Conservation (phyloP, 345 rosid genomes). For the Turnera subulata region DNA sequence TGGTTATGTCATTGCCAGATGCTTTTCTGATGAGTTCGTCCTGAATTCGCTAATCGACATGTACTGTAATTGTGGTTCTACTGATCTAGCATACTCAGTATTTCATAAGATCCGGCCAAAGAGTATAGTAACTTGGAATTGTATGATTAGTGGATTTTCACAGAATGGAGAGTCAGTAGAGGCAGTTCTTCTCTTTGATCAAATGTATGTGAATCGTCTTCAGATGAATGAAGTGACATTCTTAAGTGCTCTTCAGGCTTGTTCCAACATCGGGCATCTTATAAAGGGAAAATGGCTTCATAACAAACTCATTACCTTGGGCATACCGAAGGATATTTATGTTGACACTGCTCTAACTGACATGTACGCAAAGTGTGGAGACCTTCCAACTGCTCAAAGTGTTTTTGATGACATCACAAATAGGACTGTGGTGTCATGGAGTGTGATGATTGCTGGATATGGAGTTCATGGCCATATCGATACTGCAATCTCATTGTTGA, state of each 20-base stretch:
- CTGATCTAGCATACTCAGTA: constrained; percentile 39
- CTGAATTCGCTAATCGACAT: constrained; percentile 50
- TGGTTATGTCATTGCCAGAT: constrained; percentile 39
- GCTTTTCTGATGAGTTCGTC: constrained; percentile 46
- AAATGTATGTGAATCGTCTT: constrained; percentile 44
- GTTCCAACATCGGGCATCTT: constrained; percentile 51
- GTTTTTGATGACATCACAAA: constrained; percentile 43
- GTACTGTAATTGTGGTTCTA: constrained; percentile 55
- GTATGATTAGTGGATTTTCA: constrained; percentile 55
- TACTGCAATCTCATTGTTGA: constrained; percentile 52
- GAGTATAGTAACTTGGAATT: constrained; percentile 59
- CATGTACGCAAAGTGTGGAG: constrained; percentile 80
- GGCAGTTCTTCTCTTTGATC: constrained; percentile 53
- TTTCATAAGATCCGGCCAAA: constrained; percentile 36
- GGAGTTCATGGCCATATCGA: constrained; percentile 68
- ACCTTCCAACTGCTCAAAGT: constrained; percentile 47
- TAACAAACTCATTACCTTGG: constrained; percentile 49
- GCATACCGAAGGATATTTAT: constrained; percentile 41
- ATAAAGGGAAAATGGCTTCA: constrained; percentile 74
- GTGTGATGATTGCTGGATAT: constrained; percentile 59
- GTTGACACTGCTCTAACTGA: constrained; percentile 59
- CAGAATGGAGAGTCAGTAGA: constrained; percentile 56
- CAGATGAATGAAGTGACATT: constrained; percentile 54
- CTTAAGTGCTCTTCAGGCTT: constrained; percentile 60
- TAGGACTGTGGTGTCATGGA: constrained; percentile 73